Percentiles rank a stretch among this genome's conserved stretches.
phyloP scores from a whole-genome alignment of 768 basidiomycete species.

The Pleurotus platypus region DNA sequence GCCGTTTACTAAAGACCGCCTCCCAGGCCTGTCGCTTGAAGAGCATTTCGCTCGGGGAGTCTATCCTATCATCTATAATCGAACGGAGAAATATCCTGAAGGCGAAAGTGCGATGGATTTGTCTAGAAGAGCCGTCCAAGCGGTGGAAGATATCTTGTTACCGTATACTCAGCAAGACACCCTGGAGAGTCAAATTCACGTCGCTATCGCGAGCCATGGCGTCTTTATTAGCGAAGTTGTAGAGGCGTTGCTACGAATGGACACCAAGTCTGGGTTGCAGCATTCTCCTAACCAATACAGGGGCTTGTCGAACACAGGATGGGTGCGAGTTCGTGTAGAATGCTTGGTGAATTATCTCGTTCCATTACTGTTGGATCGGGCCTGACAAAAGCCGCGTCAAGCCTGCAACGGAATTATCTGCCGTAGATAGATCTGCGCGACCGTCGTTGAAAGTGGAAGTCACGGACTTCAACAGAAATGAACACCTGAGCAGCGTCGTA shows the following conservation, averaged over 20 bases:
- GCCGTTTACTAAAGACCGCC: constrained; percentile 33
- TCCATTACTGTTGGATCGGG: constrained; percentile 19
- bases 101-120: constrained; percentile 74
- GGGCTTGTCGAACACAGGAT: constrained; percentile 67
- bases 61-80: constrained; percentile 45
- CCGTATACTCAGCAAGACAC: constrained; percentile 47
- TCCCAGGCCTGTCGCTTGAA: constrained; percentile 26
- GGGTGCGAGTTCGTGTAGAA: constrained; percentile 53
- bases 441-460: constrained; percentile 37
- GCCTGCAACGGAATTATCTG: constrained; percentile 5
- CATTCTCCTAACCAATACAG: constrained; percentile 28
- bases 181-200: constrained; percentile 37
- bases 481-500: constrained; percentile 57
- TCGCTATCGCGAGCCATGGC: constrained; percentile 77
- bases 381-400: not conserved
- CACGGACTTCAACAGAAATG: constrained; percentile 48
- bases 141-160: constrained; percentile 49
- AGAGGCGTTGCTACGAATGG: constrained; percentile 42
- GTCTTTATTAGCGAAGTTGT: constrained; percentile 63
- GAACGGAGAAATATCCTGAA: constrained; percentile 55
- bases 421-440: constrained; percentile 13
- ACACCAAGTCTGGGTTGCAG: constrained; percentile 21
- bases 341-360: constrained; percentile 30
- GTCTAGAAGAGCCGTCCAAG: constrained; percentile 46
- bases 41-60: constrained; percentile 50